phyloP scores from a whole-genome alignment of 306 rosid species.

The Arachis stenosperma region DNA sequence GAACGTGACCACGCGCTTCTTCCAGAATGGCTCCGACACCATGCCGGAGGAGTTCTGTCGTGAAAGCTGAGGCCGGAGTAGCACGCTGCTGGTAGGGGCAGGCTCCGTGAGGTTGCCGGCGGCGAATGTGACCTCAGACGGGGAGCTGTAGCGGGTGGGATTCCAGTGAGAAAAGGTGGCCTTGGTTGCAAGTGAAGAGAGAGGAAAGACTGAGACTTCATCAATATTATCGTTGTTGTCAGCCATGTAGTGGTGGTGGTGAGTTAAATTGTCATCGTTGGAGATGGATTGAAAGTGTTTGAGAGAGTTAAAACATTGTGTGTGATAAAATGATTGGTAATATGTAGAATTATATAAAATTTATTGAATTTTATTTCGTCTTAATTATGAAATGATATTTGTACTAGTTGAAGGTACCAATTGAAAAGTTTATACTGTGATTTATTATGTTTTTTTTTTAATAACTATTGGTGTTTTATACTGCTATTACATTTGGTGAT shows the following conservation, averaged over 20 bases:
- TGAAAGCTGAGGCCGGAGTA: too few species aligned
- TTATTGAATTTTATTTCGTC: too few species aligned
- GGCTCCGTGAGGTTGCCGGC: neutral
- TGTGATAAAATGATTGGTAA: too few species aligned
- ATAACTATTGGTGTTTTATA: too few species aligned
- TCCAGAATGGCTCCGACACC: slow-evolving; percentile 10
- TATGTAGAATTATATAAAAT: too few species aligned
- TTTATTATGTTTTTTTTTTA: too few species aligned
- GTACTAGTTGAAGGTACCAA: too few species aligned
- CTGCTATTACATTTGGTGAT: too few species aligned
- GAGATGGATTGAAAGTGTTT: slow-evolving; percentile 1
- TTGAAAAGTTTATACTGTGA: too few species aligned
- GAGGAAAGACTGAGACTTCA: neutral
- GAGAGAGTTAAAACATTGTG: slow-evolving; percentile 11
- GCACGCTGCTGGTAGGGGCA: too few species aligned
- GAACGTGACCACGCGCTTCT: slow-evolving; percentile 33
- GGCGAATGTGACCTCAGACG: neutral
- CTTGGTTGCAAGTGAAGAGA: neutral
- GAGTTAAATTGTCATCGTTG: slow-evolving; percentile 16
- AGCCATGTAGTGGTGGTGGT: neutral
- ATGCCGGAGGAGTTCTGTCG: too few species aligned
- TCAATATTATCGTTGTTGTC: slow-evolving; percentile 21
- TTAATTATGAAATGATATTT: too few species aligned
- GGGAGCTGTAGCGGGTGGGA: slow-evolving; percentile 16
- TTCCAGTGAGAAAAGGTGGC: slow-evolving; percentile 31